A percentile compares a stretch with the other conserved stretches of the same genome.
These are phyloP conservation scores for Cryphonectria carpinicola DNA, from an alignment of 2,329 filamentous ascomycete genomes.

Conservation along the genomic window DNA sequence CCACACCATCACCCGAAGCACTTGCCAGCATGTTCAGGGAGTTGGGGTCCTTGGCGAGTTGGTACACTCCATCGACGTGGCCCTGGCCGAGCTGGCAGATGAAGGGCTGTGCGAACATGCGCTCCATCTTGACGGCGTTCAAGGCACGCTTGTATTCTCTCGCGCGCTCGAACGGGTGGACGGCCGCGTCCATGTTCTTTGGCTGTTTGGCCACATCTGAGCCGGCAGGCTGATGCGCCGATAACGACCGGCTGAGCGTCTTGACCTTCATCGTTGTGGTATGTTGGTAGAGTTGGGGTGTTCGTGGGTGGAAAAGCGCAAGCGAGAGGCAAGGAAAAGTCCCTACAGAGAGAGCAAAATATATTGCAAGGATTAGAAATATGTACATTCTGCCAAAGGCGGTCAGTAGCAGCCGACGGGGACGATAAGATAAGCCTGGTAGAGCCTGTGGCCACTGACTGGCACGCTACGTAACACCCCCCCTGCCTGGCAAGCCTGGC, in stretches of 20 bases:
- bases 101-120: slow-evolving; percentile 80
- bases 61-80: slow-evolving; percentile 89
- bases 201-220: slow-evolving; percentile 37
- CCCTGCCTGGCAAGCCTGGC: background rate
- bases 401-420: background rate
- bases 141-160: slow-evolving; percentile 75
- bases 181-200: slow-evolving; percentile 65
- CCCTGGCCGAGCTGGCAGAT: slow-evolving; percentile 84
- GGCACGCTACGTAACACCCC: background rate
- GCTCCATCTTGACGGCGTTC: slow-evolving; percentile 87
- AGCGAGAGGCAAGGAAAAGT: background rate
- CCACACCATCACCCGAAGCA: slow-evolving; percentile 86
- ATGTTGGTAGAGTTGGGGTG: background rate
- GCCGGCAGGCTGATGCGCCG: slow-evolving; percentile 38
- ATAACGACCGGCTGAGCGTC: slow-evolving; percentile 37
- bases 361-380: slow-evolving; percentile 6
- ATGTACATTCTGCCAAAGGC: background rate
- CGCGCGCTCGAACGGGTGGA: slow-evolving; percentile 90
- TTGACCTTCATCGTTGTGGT: slow-evolving; percentile 35
- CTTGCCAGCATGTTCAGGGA: slow-evolving; percentile 77
- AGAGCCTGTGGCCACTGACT: background rate
- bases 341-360: background rate
- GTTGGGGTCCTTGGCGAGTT: slow-evolving; percentile 78
- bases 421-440: slow-evolving; percentile 15
- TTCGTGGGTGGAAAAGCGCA: slow-evolving; percentile 9